Evolutionary conservation across 257 asterid genomes (phyloP), one percentile per base, ranked within the genome.

Genomic region (Lycium ferocissimum): DNA sequence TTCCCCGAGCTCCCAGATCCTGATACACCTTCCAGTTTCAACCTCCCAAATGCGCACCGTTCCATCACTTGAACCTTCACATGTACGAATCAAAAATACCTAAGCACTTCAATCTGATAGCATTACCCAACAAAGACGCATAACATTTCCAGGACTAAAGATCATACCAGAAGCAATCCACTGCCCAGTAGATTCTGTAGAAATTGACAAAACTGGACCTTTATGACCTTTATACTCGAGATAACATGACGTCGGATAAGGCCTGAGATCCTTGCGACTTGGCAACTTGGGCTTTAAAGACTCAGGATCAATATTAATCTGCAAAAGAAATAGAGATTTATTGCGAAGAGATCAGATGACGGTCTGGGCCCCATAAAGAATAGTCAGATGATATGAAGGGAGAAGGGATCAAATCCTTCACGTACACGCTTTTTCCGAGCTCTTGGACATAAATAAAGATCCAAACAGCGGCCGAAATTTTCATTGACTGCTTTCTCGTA

Each of bases 1-100:
- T 88, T 95, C 98, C 76, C 94, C 99, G 5, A 97, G 84, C 85
- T 95, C 92, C 98, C 98, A 97, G 26, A 88, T 86, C 73, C 86
- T 95, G 82, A 94, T 88, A 76, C 98, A 97, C 83, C 99, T 92
- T 86, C 99, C 97, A 63, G 98, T 93, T 88, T 95, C 99, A 69
- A 97, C 95, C 91, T 97, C 99, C 99, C 98, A 97, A 78, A 97
- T 84, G 83, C 99, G 98, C 86, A 91, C 97, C 67, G 98, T 94
- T 88, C 97, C 97, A 89, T 97, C 99, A 87, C 86, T 91, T 18
- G 99, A 95, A 85, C 99, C 99, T 97, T 88, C 85, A 90, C 35
- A 62, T 56, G 83, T 56, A 82, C 83, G 12, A 81, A 9, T 53
- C 56, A 53, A 83, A 3, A 57, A n/a, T 17, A 83, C 40, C 67